A percentile compares a stretch with the other conserved stretches of the same genome.
These are phyloP conservation scores for Suillus subaureus DNA, from an alignment of 768 basidiomycete species.

Conservation along the genomic window DNA sequence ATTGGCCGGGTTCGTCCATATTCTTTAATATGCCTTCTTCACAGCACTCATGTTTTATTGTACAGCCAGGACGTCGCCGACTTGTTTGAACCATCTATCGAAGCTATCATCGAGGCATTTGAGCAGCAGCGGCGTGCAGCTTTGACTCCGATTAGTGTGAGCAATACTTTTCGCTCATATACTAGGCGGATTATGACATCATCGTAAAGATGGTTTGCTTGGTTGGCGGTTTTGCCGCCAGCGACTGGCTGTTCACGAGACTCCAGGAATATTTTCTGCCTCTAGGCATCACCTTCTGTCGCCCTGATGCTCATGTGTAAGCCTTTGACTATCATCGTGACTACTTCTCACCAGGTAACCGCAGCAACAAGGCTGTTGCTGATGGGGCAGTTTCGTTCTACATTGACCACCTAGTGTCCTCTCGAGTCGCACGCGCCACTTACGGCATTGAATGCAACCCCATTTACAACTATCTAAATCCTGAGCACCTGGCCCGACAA, in stretches of 20 bases:
- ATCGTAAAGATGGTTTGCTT: conserved; percentile 40
- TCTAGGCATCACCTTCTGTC: conserved; percentile 41
- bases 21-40: not conserved
- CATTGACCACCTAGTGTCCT: too few relatives aligned
- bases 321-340: conserved; percentile 14
- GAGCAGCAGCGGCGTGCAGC: conserved; percentile 27
- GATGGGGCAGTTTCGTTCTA: conserved; percentile 45
- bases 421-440: too few relatives aligned
- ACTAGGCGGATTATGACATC: not conserved
- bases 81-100: conserved; percentile 47
- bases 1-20: conserved; percentile 35
- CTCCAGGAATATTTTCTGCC: conserved; percentile 42
- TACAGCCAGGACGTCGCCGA: conserved; percentile 36
- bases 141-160: conserved; percentile 28
- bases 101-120: conserved; percentile 38
- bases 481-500: too few relatives aligned
- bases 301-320: conserved; percentile 54
- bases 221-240: conserved; percentile 54
- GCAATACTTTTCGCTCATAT: conserved; percentile 5
- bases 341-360: not conserved
- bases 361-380: conserved; percentile 50
- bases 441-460: too few relatives aligned
- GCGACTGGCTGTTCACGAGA: conserved; percentile 44
- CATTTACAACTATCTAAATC: too few relatives aligned
- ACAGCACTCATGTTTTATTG: not conserved